These are phyloP conservation scores for Euclidium syriacum DNA, from an alignment of 345 rosid genomes.

Conservation along the genomic window DNA sequence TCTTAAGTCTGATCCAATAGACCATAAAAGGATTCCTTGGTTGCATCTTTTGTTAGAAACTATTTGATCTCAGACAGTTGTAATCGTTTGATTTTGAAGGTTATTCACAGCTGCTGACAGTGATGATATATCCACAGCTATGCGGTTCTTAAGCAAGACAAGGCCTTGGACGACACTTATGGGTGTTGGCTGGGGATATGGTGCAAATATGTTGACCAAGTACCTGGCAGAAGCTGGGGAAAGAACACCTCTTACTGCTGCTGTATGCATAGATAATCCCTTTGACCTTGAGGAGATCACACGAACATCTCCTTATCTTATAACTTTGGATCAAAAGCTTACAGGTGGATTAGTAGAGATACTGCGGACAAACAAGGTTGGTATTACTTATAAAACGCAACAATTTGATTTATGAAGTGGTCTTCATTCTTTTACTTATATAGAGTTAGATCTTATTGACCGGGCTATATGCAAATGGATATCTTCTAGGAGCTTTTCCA, in stretches of 20 bases:
- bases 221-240: constrained; percentile 89
- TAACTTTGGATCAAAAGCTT: constrained; percentile 54
- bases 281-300: constrained; percentile 91
- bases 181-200: constrained; percentile 88
- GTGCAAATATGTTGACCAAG: constrained; percentile 88
- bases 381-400: constrained; percentile 3
- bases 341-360: constrained; percentile 70
- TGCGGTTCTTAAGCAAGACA: constrained; percentile 64
- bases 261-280: constrained; percentile 82
- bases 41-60: not conserved
- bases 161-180: constrained; percentile 89
- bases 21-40: not conserved
- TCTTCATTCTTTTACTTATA: not conserved
- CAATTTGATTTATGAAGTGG: not conserved
- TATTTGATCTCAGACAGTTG: not conserved
- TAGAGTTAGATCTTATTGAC: not conserved
- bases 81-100: constrained; percentile 49
- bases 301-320: constrained; percentile 45
- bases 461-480: constrained; percentile 24
- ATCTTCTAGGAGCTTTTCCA: constrained; percentile 67
- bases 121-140: constrained; percentile 78
- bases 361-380: constrained; percentile 78
- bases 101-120: constrained; percentile 97
- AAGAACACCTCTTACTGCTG: constrained; percentile 80
- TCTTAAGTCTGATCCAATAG: not conserved